Evolutionary conservation across 2,329 filamentous ascomycete species (phyloP), one percentile per base, ranked within the genome.

Genomic region (Fusarium subglutinans): DNA sequence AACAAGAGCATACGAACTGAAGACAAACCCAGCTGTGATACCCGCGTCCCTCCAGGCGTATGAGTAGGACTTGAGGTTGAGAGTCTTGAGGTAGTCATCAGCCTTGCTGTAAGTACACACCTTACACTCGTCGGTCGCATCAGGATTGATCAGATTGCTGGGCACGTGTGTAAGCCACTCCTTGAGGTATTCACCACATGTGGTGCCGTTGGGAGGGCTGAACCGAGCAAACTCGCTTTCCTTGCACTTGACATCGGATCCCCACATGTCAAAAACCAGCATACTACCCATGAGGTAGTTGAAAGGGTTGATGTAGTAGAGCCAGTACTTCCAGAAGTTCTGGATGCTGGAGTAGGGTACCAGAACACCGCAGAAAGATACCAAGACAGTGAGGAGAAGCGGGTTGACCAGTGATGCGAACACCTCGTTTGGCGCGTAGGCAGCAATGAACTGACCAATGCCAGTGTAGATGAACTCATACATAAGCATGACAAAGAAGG

Each of bases 341-440:
- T 90, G 88, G 28, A 95, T 86, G 33, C 87, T 86, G 0, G 77
- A 76, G 72, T 91, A 93, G 0, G 92, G 92, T 0, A 94, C 92
- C 10, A 94, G 84, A 4, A 95, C 91, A 70, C 93, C 93, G 75
- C 92, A 94, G 84, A 95, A 95, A 3, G 88, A 89, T 14, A 94
- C 86, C 6, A 94, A 84, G 45, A 90, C 80, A 77, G 87, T 85
- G 63, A 91, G 82, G 17, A 91, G 59, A 2, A 91, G 77, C 0
- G 89, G 89, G 71, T 90, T 91, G 69, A 86, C 85, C 9, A 91
- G 83, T 0, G 88, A 83, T 0, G 90, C 90, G 50, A 90, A 90
- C 17, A 90, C 86, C 40, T 86, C 88, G 70, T 90, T 91, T 1
- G 90, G 90, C 0, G 89, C 87, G 68, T 90, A 91, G 2, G 90